Evolutionary conservation across 805 yeast genomes (phyloP), one percentile per base, ranked within the genome.

Genomic region (Sugiyamaella lignohabitans): DNA sequence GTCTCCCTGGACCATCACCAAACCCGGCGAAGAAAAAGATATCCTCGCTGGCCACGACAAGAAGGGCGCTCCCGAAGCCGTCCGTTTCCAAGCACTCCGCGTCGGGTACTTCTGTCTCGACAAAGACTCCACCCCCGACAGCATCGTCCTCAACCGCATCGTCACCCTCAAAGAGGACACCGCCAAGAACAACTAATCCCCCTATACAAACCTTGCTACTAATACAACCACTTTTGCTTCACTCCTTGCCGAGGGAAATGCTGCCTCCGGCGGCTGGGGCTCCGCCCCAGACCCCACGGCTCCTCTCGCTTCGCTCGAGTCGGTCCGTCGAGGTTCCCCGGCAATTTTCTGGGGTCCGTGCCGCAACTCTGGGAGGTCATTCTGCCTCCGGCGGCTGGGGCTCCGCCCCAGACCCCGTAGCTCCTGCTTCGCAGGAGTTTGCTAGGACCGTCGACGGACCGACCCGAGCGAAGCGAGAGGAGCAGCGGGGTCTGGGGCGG

Each of bases 11-110:
- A 80, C 80, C 54, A 69, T 79, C 57, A 73, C 71, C 35, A 47
- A 45, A 24, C 74, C 79, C 43, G 70, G 75, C 35, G 59, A 54
- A 21, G 65, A 58, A 42, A 67, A 72, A 43, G 19, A 40, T 18
- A 74, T 75, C 60, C 83, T 88, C 54, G 73, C 76, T 56, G 97
- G 93, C 64, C 74, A 75, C 50, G 67, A 67, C 35, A 74, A 74
- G 29, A 68, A 73, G 53, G 67, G 74, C 18, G 75, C 79, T 2
- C 78, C 80, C 40, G 95, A 89, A 65, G 77, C 89, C n/a, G 87
- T 86, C 27, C 79, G 98, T 67, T 93, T 93, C 87, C 98, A 93
- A 72, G 98, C 96, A 24, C 77, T 93, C 67, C 80, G 98, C 70
- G 91, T 87, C 40, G 98, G 98, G 24, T 93, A 93, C 68, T 93